Conservation (phyloP, 108 stramenopile species). For the Chaetoceros tenuissimus region DNA sequence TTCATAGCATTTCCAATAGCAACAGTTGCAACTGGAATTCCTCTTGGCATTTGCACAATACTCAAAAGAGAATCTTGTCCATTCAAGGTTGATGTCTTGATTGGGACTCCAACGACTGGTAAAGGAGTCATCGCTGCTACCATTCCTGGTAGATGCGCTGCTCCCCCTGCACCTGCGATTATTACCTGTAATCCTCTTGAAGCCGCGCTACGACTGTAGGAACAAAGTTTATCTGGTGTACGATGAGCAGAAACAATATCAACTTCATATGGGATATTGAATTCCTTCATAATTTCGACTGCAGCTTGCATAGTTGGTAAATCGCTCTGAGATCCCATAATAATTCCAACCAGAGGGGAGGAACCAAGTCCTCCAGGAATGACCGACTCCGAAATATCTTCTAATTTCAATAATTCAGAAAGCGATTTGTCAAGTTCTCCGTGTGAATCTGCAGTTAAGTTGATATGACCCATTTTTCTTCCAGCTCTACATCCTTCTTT, state of each 20-base stretch:
- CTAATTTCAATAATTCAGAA: slow-evolving; percentile 41
- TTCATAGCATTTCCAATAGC: slow-evolving; percentile 99
- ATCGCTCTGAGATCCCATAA: slow-evolving; percentile 98
- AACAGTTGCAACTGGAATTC: slow-evolving; percentile 98
- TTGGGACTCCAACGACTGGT: slow-evolving; percentile 96
- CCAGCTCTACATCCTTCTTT: slow-evolving; percentile 83
- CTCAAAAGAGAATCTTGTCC: slow-evolving; percentile 95
- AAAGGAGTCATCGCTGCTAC: slow-evolving; percentile 95
- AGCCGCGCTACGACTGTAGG: slow-evolving; percentile 82
- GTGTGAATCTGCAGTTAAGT: slow-evolving; percentile 81
- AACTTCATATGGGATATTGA: slow-evolving; percentile 89
- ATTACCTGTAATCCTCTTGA: slow-evolving; percentile 88
- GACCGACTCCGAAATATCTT: slow-evolving; percentile 51
- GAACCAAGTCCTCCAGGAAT: slow-evolving; percentile 44
- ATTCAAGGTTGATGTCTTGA: slow-evolving; percentile 94
- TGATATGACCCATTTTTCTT: slow-evolving; percentile 98
- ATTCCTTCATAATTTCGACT: slow-evolving; percentile 77
- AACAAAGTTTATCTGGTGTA: slow-evolving; percentile 89
- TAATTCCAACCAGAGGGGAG: slow-evolving; percentile 86
- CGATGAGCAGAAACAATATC: slow-evolving; percentile 98
- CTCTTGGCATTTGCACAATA: slow-evolving; percentile 99
- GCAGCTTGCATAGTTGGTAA: slow-evolving; percentile 95
- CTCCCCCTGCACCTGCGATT: slow-evolving; percentile 98
- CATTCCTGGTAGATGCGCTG: slow-evolving; percentile 99
- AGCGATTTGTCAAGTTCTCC: slow-evolving; percentile 54